Evolutionary conservation across 2,329 filamentous ascomycete species (phyloP).

Genomic region (Penicillium rolfsii): DNA sequence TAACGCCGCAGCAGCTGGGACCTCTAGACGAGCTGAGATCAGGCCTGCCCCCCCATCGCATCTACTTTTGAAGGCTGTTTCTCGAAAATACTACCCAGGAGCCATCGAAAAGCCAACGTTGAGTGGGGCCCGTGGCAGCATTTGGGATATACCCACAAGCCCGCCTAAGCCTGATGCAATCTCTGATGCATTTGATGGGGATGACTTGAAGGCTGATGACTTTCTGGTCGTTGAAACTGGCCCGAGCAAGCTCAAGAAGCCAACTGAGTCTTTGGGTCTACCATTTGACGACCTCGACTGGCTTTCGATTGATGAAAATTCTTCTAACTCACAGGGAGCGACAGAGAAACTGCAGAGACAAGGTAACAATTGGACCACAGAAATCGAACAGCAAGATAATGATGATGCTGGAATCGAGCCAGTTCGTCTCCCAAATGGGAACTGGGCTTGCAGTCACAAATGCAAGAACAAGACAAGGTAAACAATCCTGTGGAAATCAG

Average conservation of each 20-base stretch:
- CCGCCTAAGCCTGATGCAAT: slow-evolving; percentile 16
- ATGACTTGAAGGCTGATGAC: slow-evolving; percentile 57
- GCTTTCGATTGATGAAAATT: slow-evolving; percentile 21
- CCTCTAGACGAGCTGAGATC: slow-evolving; percentile 57
- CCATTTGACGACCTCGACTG: slow-evolving; percentile 28
- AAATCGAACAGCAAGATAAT: slow-evolving; percentile 13
- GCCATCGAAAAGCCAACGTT: neutral
- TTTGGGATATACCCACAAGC: slow-evolving; percentile 15
- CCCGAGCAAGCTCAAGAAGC: neutral
- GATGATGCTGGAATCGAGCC: slow-evolving; percentile 44
- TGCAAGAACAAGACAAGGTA: slow-evolving; percentile 64
- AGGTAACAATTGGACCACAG: slow-evolving; percentile 14
- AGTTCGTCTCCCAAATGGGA: slow-evolving; percentile 66
- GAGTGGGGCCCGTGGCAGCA: slow-evolving; percentile 4
- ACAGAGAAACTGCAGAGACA: neutral
- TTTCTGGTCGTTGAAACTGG: slow-evolving; percentile 40
- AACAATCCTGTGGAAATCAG: neutral
- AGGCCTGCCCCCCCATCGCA: slow-evolving; percentile 53
- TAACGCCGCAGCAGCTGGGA: slow-evolving; percentile 54
- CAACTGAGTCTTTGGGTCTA: neutral
- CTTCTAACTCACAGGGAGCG: slow-evolving; percentile 10
- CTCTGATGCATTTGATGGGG: slow-evolving; percentile 58
- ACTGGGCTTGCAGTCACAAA: slow-evolving; percentile 72
- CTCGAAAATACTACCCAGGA: neutral
- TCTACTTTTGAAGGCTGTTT: slow-evolving; percentile 43